phyloP scores from a whole-genome alignment of 1,284 basidiomycete species.

The Moesziomyces globuligerus region DNA sequence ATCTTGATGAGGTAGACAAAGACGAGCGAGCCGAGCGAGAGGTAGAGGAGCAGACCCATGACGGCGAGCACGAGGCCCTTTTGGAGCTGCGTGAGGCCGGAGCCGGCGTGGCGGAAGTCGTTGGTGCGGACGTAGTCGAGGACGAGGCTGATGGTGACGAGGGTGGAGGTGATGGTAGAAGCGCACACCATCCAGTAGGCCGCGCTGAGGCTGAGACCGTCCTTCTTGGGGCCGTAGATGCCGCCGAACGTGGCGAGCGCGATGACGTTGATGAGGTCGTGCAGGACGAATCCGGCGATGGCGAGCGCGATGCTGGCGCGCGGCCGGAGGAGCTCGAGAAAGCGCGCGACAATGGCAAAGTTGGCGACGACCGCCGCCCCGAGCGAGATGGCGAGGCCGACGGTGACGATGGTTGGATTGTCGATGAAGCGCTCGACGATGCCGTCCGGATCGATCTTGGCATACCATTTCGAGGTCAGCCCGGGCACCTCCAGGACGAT shows the following conservation, averaged over 20 bases:
- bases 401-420: slow-evolving; percentile 71
- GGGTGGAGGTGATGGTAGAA: slow-evolving; percentile 76
- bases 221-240: slow-evolving; percentile 71
- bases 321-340: slow-evolving; percentile 71
- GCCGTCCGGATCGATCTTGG: slow-evolving; percentile 32
- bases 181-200: slow-evolving; percentile 84
- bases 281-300: slow-evolving; percentile 73
- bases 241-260: slow-evolving; percentile 76
- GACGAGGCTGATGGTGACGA: slow-evolving; percentile 78
- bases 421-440: slow-evolving; percentile 43
- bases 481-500: slow-evolving; percentile 75
- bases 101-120: slow-evolving; percentile 75
- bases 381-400: slow-evolving; percentile 77
- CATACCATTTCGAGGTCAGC: slow-evolving; percentile 54
- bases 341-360: slow-evolving; percentile 75
- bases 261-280: slow-evolving; percentile 77
- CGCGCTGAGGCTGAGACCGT: slow-evolving; percentile 71
- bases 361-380: slow-evolving; percentile 78
- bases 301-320: slow-evolving; percentile 74
- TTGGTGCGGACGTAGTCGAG: slow-evolving; percentile 73
- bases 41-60: slow-evolving; percentile 72
- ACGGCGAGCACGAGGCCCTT: slow-evolving; percentile 79
- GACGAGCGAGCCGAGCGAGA: slow-evolving; percentile 70
- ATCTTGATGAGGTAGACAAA: slow-evolving; percentile 42
- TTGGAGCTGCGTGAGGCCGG: slow-evolving; percentile 82